A percentile compares a stretch with the other conserved stretches of the same genome.
These are phyloP conservation scores for Cystoderma amianthinum DNA, from an alignment of 768 basidiomycete species.

Conservation along the genomic window DNA sequence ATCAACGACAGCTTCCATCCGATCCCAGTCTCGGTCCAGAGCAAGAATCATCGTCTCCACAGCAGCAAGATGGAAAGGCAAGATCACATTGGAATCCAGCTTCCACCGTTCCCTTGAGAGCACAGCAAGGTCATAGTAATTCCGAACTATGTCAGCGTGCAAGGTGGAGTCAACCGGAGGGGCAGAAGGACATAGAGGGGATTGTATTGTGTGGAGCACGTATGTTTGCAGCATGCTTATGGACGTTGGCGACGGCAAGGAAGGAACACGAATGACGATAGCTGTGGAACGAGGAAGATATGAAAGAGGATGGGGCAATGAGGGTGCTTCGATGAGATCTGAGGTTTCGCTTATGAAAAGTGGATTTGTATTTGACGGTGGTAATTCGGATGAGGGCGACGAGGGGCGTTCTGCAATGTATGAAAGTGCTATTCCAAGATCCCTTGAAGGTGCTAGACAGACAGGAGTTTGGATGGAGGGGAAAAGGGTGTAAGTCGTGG, in stretches of 20 bases:
- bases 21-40: slow-evolving; percentile 26
- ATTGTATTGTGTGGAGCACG: slow-evolving; percentile 45
- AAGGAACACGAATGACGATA: slow-evolving; percentile 51
- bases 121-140: slow-evolving; percentile 64
- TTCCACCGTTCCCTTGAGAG: slow-evolving; percentile 46
- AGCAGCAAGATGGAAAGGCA: slow-evolving; percentile 74
- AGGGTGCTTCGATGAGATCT: not conserved
- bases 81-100: slow-evolving; percentile 38
- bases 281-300: slow-evolving; percentile 53
- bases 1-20: slow-evolving; percentile 10
- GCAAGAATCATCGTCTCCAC: slow-evolving; percentile 54
- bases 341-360: not conserved
- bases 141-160: slow-evolving; percentile 53
- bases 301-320: slow-evolving; percentile 24
- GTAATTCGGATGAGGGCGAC: slow-evolving; percentile 6
- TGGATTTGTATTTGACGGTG: slow-evolving; percentile 2
- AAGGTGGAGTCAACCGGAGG: slow-evolving; percentile 20
- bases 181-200: slow-evolving; percentile 18
- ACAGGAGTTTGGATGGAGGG: slow-evolving; percentile 35
- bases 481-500: slow-evolving; percentile 44
- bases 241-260: slow-evolving; percentile 30
- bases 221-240: slow-evolving; percentile 55
- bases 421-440: slow-evolving; percentile 26
- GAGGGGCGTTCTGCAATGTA: slow-evolving; percentile 23
- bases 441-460: slow-evolving; percentile 22